Evolutionary conservation across 2,329 filamentous ascomycete species (phyloP).

Genomic region (Neonectria neomacrospora): DNA sequence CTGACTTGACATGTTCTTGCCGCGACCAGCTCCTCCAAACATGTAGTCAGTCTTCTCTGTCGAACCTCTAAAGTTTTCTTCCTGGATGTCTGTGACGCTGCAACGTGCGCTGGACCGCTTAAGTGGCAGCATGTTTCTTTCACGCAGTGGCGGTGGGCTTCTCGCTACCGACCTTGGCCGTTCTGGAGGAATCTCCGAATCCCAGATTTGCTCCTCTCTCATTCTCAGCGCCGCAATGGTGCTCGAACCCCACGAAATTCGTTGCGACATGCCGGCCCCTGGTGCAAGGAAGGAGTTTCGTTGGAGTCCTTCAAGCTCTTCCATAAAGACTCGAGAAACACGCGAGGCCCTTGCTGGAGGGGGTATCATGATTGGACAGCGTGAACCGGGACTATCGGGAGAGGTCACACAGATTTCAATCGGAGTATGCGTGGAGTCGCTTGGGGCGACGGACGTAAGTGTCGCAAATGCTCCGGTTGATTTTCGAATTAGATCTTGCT

Average conservation of each 20-base stretch:
- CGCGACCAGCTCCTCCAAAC: slow-evolving; percentile 40
- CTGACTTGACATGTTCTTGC: slow-evolving; percentile 46
- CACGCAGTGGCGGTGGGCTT: slow-evolving; percentile 18
- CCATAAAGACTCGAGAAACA: slow-evolving; percentile 35
- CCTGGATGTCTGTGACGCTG: slow-evolving; percentile 21
- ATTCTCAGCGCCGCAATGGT: slow-evolving; percentile 35
- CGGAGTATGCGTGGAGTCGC: slow-evolving; percentile 9
- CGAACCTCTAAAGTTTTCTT: slow-evolving; percentile 9
- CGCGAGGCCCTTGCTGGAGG: slow-evolving; percentile 25
- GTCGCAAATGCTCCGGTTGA: slow-evolving; percentile 59
- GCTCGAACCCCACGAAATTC: slow-evolving; percentile 37
- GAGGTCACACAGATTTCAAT: slow-evolving; percentile 33
- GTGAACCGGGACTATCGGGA: slow-evolving; percentile 20
- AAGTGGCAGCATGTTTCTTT: slow-evolving; percentile 28
- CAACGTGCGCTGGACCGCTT: slow-evolving; percentile 26
- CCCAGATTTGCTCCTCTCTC: slow-evolving; percentile 38
- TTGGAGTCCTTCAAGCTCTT: slow-evolving; percentile 35
- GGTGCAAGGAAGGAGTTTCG: slow-evolving; percentile 20
- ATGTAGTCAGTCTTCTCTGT: slow-evolving; percentile 32
- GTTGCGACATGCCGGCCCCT: slow-evolving; percentile 26
- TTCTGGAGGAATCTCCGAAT: slow-evolving; percentile 23
- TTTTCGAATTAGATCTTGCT: slow-evolving; percentile 62
- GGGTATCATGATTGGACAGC: slow-evolving; percentile 19
- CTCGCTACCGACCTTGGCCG: slow-evolving; percentile 9
- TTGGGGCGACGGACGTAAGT: slow-evolving; percentile 44